phyloP scores from a whole-genome alignment of 768 basidiomycete species.

The Termitomyces sp. region DNA sequence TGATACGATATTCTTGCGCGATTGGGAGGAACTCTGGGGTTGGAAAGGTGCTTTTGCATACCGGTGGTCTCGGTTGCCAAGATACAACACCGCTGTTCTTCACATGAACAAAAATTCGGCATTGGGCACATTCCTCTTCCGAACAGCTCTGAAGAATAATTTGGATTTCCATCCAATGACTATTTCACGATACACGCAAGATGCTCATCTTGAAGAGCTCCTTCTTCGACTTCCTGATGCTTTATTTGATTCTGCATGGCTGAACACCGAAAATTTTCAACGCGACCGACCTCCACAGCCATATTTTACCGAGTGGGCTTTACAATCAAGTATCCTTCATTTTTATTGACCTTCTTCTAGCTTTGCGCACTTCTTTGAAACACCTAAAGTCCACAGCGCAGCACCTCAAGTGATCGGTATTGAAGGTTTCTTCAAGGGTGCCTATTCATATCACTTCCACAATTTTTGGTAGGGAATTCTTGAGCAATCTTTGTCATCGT shows the following conservation, averaged over 20 bases:
- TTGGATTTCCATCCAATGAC: constrained; percentile 98
- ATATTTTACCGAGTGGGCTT: constrained; percentile 75
- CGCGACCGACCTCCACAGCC: constrained; percentile 91
- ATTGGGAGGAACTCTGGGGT: constrained; percentile 98
- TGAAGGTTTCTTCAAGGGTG: constrained; percentile 93
- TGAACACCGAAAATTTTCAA: constrained; percentile 90
- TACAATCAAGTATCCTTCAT: background rate
- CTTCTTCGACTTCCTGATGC: constrained; percentile 91
- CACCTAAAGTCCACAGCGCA: constrained; percentile 65
- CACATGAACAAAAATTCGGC: constrained; percentile 92
- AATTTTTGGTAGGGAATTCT: constrained; percentile 68
- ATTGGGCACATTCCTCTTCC: constrained; percentile 88
- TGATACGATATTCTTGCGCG: constrained; percentile 90
- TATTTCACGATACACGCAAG: constrained; percentile 83
- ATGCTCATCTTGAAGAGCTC: constrained; percentile 79
- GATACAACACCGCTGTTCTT: constrained; percentile 95
- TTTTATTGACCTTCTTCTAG: constrained; percentile 30
- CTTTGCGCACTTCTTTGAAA: constrained; percentile 86
- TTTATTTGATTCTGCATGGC: constrained; percentile 94
- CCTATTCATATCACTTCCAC: constrained; percentile 95
- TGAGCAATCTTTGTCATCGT: background rate
- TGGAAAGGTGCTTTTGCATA: constrained; percentile 97
- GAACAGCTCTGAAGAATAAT: constrained; percentile 88
- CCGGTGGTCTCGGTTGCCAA: constrained; percentile 87
- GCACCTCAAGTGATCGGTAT: constrained; percentile 87